Conservation (phyloP, 768 basidiomycete genomes). For the Solioccasus polychromus region DNA sequence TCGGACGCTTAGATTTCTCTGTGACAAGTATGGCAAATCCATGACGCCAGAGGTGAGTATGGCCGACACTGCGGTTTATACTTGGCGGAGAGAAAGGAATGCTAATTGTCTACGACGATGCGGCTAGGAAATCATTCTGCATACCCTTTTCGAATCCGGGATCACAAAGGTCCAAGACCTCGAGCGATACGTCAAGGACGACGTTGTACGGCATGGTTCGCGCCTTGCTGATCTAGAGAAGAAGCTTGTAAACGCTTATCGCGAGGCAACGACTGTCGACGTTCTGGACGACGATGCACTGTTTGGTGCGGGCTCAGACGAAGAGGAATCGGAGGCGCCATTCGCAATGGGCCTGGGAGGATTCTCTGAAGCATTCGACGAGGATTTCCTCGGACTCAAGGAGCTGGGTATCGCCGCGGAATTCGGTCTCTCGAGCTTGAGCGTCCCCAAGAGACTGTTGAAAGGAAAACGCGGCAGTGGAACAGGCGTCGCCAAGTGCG, state of each 20-base stretch:
- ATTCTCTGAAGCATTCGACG: conserved; percentile 84
- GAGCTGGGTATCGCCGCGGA: conserved; percentile 88
- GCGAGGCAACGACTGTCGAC: conserved; percentile 57
- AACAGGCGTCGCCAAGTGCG: conserved; percentile 48
- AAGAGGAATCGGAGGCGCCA: conserved; percentile 63
- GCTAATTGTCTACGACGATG: conserved; percentile 4
- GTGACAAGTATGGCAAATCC: conserved; percentile 73
- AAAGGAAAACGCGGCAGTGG: conserved; percentile 53
- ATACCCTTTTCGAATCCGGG: conserved; percentile 89
- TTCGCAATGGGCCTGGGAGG: conserved; percentile 71
- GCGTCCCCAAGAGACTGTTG: conserved; percentile 75
- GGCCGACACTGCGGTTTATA: too few species aligned
- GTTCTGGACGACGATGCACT: conserved; percentile 49
- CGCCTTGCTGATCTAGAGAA: conserved; percentile 79
- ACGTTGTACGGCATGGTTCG: conserved; percentile 76
- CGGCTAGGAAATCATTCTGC: conserved; percentile 86
- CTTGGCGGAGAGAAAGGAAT: neutral
- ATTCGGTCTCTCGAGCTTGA: conserved; percentile 72
- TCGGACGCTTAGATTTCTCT: conserved; percentile 74
- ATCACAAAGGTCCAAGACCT: conserved; percentile 73
- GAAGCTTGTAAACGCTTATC: conserved; percentile 81
- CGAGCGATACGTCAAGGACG: conserved; percentile 86
- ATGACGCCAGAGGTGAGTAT: conserved; percentile 89
- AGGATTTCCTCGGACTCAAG: conserved; percentile 88
- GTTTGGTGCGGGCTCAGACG: conserved; percentile 46